Conservation (phyloP, 2,329 filamentous ascomycete genomes). For the Lasiodiplodia sp. region DNA sequence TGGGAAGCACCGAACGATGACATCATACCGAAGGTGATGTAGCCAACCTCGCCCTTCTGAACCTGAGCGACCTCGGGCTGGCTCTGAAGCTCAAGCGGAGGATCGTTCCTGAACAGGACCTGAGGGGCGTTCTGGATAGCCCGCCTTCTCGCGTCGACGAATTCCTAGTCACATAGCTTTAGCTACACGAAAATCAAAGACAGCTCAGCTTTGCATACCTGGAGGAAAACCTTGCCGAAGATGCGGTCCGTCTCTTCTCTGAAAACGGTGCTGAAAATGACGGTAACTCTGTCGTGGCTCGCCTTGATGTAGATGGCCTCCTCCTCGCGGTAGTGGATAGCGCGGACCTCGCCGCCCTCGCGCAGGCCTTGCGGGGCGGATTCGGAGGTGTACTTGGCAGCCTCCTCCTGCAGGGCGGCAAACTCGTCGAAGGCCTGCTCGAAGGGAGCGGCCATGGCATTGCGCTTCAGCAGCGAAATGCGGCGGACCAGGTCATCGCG, state of each 20-base stretch:
- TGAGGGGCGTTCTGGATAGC: conserved; percentile 98
- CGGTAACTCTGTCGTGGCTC: conserved; percentile 94
- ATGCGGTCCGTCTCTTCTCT: conserved; percentile 96
- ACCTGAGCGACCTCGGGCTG: conserved; percentile 79
- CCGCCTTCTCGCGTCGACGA: conserved; percentile 92
- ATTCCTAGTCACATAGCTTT: conserved; percentile 65
- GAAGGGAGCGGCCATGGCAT: conserved; percentile 98
- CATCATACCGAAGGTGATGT: conserved; percentile 90
- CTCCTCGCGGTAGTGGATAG: conserved; percentile 98
- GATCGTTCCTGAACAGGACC: conserved; percentile 93
- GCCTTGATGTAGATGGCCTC: conserved; percentile 99
- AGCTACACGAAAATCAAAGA: background rate
- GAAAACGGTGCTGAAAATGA: conserved; percentile 99
- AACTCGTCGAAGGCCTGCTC: conserved; percentile 96
- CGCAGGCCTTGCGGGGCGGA: conserved; percentile 88
- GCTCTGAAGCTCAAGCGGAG: conserved; percentile 87
- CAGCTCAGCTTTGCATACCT: conserved; percentile 52
- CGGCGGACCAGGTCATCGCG: conserved; percentile 86
- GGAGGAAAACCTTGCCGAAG: conserved; percentile 97
- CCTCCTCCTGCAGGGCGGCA: conserved; percentile 83
- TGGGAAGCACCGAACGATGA: conserved; percentile 30
- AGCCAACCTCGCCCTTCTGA: conserved; percentile 87
- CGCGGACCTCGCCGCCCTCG: conserved; percentile 91
- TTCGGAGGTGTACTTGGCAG: conserved; percentile 91
- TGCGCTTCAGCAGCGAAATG: conserved; percentile 92